Percentiles rank a stretch among this genome's conserved stretches.
Conservation (phyloP, 1,284 basidiomycete genomes). For the Somion occarium region DNA sequence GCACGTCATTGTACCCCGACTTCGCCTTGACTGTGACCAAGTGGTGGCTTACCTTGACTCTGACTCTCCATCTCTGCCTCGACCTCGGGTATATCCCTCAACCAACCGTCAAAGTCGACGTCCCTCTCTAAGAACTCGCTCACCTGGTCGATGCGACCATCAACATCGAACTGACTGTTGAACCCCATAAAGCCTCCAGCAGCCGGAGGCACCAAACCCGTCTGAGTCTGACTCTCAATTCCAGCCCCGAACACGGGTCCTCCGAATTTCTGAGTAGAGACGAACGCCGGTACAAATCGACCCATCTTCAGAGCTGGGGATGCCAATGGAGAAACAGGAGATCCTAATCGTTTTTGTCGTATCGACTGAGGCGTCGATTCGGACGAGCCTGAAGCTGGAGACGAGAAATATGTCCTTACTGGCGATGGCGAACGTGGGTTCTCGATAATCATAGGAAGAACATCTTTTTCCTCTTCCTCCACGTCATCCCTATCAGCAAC, state of each 20-base stretch:
- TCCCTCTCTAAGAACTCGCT: conserved; percentile 40
- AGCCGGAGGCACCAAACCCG: neutral
- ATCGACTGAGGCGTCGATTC: conserved; percentile 8
- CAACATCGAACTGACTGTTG: conserved; percentile 45
- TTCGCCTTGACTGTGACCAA: too few species aligned
- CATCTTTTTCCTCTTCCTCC: conserved; percentile 9
- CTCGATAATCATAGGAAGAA: neutral
- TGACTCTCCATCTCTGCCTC: conserved; percentile 14
- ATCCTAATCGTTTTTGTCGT: conserved; percentile 22
- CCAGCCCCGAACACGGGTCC: conserved; percentile 12
- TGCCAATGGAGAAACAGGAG: conserved; percentile 36
- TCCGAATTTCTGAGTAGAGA: conserved; percentile 33
- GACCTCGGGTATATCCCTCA: conserved; percentile 31
- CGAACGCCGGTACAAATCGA: conserved; percentile 34
- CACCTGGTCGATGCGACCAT: conserved; percentile 35
- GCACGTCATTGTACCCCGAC: too few species aligned
- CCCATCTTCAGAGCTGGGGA: conserved; percentile 18
- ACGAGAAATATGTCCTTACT: conserved; percentile 38
- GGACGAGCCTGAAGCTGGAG: conserved; percentile 20
- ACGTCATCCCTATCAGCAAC: conserved; percentile 7
- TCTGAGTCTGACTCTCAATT: conserved; percentile 11
- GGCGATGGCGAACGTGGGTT: conserved; percentile 21
- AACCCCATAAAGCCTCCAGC: conserved; percentile 29
- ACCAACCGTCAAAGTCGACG: conserved; percentile 42
- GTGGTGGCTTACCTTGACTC: neutral